Conservation (phyloP, 2,329 filamentous ascomycete species). For the Pochonia chlamydosporia region DNA sequence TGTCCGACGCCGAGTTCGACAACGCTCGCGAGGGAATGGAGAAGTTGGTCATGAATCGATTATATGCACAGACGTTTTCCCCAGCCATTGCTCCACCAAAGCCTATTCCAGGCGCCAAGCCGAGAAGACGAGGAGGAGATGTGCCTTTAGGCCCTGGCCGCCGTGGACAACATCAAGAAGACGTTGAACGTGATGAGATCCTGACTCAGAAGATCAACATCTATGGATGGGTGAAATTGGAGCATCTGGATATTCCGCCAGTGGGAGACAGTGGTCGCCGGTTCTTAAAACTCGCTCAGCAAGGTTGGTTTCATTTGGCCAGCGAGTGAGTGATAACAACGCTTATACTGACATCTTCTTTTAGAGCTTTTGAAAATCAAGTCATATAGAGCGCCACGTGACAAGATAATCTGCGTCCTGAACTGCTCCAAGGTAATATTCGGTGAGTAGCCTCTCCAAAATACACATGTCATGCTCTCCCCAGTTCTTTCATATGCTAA, state of each 20-base stretch:
- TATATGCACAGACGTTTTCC: constrained; percentile 95
- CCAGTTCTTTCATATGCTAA: background rate
- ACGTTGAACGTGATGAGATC: constrained; percentile 95
- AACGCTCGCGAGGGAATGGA: constrained; percentile 99
- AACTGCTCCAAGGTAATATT: constrained; percentile 99
- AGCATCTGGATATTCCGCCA: constrained; percentile 86
- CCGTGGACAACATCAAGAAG: constrained; percentile 92
- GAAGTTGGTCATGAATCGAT: constrained; percentile 96
- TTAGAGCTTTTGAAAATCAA: constrained; percentile 91
- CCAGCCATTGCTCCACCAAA: constrained; percentile 83
- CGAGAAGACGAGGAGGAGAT: constrained; percentile 63
- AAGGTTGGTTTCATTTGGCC: constrained; percentile 47
- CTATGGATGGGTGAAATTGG: constrained; percentile 89
- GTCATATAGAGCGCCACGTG: constrained; percentile 89
- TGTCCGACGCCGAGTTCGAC: constrained; percentile 95
- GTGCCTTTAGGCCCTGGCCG: constrained; percentile 72
- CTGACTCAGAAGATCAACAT: constrained; percentile 94
- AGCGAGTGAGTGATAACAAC: background rate
- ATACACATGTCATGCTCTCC: background rate
- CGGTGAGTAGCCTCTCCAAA: constrained; percentile 46
- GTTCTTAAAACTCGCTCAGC: constrained; percentile 83
- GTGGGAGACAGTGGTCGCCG: constrained; percentile 81
- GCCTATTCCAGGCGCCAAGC: constrained; percentile 62
- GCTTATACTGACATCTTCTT: constrained; percentile 13
- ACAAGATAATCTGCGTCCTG: constrained; percentile 96